Conservation (phyloP, 768 basidiomycete species). For the Leccinum imitatum region DNA sequence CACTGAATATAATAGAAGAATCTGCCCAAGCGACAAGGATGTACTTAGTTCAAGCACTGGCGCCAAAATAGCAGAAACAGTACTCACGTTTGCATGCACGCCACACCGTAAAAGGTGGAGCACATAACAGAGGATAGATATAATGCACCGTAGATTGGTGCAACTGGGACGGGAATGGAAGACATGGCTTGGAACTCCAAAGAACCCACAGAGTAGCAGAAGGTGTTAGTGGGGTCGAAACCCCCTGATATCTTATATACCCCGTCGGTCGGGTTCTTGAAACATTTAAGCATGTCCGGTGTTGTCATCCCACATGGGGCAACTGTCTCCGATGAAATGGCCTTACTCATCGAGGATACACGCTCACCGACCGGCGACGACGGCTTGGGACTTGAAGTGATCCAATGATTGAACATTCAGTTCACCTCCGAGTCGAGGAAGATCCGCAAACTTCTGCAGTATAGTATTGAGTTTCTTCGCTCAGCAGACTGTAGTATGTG, state of each 20-base stretch:
- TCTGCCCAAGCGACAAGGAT: neutral
- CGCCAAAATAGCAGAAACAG: neutral
- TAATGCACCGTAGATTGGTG: conserved; percentile 3
- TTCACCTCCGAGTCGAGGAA: neutral
- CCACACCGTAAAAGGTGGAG: conserved; percentile 7
- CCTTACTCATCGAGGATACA: neutral
- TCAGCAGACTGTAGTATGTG: neutral
- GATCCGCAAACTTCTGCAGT: neutral
- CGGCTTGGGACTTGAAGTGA: neutral
- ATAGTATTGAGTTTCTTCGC: neutral
- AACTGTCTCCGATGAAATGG: neutral
- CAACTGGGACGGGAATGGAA: conserved; percentile 3
- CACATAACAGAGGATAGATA: conserved; percentile 4
- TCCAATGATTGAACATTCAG: neutral
- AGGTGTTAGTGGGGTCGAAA: neutral
- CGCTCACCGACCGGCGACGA: neutral
- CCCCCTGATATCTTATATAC: neutral
- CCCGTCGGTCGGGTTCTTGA: neutral
- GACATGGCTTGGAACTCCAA: neutral
- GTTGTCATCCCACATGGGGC: neutral
- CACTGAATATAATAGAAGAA: conserved; percentile 13
- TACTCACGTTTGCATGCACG: conserved; percentile 11
- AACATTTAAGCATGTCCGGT: neutral
- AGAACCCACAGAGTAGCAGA: neutral
- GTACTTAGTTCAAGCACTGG: neutral